Conservation (phyloP, 257 asterid species). For the Solanum habrochaites region DNA sequence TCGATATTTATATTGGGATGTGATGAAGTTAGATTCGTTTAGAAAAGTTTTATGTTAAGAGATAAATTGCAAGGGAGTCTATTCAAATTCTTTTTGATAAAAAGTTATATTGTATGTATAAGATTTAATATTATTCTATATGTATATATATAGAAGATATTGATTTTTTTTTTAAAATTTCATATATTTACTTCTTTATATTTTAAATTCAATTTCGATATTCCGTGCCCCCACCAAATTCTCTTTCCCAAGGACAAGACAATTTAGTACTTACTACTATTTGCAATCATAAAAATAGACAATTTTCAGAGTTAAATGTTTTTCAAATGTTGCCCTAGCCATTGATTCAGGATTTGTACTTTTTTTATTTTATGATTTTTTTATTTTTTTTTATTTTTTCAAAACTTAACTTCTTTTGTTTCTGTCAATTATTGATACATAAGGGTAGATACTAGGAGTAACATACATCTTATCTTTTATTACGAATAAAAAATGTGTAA, state of each 20-base stretch:
- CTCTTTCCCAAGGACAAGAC: neutral
- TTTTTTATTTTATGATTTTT: neutral
- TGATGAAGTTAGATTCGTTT: neutral
- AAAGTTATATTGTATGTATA: too few relatives aligned
- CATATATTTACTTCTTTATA: neutral
- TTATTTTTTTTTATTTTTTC: neutral
- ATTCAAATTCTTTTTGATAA: too few relatives aligned
- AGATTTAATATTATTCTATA: too few relatives aligned
- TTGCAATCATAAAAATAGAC: neutral
- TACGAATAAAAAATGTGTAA: too few relatives aligned
- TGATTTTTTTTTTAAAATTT: neutral
- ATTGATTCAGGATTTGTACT: neutral
- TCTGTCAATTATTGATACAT: neutral
- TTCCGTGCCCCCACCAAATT: neutral
- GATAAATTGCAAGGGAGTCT: neutral
- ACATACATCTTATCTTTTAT: too few relatives aligned
- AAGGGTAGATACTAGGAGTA: neutral
- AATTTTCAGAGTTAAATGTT: neutral
- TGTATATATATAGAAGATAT: neutral
- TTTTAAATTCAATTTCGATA: rapidly evolving
- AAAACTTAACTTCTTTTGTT: neutral
- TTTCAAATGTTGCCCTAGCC: neutral
- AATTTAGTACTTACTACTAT: neutral
- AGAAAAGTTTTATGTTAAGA: neutral
- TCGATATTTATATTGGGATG: neutral